Conservation (phyloP, 805 yeast genomes). For the Saccharomycopsis javanensis region DNA sequence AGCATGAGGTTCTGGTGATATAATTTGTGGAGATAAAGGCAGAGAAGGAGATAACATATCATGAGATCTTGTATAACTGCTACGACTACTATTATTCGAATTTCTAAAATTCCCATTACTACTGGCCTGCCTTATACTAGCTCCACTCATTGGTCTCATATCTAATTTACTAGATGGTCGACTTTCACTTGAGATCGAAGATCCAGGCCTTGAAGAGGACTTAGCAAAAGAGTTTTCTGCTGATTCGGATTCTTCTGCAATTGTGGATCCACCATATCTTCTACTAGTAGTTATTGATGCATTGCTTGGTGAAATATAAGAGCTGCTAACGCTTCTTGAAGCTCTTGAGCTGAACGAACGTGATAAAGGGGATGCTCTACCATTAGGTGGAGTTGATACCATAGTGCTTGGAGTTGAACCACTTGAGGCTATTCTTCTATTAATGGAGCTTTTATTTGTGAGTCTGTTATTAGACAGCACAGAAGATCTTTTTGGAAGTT, state of each 20-base stretch:
- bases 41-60: neutral
- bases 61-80: neutral
- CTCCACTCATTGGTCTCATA: neutral
- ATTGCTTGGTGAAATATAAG: constrained; percentile 9
- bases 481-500: neutral
- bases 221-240: neutral
- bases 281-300: neutral
- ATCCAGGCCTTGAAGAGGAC: neutral
- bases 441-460: neutral
- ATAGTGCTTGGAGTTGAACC: neutral
- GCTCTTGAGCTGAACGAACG: neutral
- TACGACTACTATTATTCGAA: neutral
- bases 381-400: neutral
- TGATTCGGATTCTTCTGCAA: neutral
- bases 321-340: neutral
- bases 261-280: neutral
- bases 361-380: neutral
- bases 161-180: neutral
- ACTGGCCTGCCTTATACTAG: neutral
- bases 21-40: neutral
- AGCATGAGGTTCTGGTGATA: neutral
- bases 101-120: neutral
- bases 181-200: neutral
- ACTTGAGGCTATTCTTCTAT: constrained; percentile 1
- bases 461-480: neutral